phyloP scores from a whole-genome alignment of 108 stramenopile species.

The Cafeteria roenbergensis region DNA sequence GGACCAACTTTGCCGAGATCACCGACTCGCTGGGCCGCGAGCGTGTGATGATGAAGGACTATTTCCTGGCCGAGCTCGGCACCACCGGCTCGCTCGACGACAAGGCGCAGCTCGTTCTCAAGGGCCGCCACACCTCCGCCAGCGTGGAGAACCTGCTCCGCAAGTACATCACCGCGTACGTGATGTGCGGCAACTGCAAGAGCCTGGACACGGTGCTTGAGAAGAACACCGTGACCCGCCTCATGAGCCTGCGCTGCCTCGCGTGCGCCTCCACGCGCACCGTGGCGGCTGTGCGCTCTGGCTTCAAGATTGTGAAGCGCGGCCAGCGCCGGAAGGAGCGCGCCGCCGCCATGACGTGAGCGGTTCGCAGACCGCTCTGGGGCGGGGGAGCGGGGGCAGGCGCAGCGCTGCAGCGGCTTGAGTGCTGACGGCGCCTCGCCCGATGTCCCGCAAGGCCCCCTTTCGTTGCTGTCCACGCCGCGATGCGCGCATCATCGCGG shows the following conservation, averaged over 20 bases:
- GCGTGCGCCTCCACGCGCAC: slow-evolving; percentile 74
- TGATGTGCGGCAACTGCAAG: slow-evolving; percentile 96
- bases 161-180: slow-evolving; percentile 97
- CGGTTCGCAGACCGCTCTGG: too few species aligned
- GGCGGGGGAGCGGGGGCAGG: too few species aligned
- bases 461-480: too few species aligned
- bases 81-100: slow-evolving; percentile 96
- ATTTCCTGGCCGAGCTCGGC: slow-evolving; percentile 97
- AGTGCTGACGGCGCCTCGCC: too few species aligned
- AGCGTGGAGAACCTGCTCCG: slow-evolving; percentile 91
- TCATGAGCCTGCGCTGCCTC: slow-evolving; percentile 86
- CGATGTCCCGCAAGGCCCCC: too few species aligned
- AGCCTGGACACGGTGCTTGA: slow-evolving; percentile 80
- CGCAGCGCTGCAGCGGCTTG: too few species aligned
- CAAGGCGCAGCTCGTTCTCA: slow-evolving; percentile 87
- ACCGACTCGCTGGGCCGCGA: slow-evolving; percentile 89
- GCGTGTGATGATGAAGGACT: slow-evolving; percentile 91
- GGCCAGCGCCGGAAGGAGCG: slow-evolving; percentile 78
- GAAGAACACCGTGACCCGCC: slow-evolving; percentile 69
- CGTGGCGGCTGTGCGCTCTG: slow-evolving; percentile 81
- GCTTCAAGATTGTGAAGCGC: slow-evolving; percentile 94
- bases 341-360: too few species aligned
- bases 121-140: slow-evolving; percentile 87
- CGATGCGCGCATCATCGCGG: too few species aligned
- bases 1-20: slow-evolving; percentile 98